Percentiles rank a stretch among this genome's conserved stretches.
phyloP scores from a whole-genome alignment of 2,329 filamentous ascomycete genomes.

The Ophiostoma tasmaniense region DNA sequence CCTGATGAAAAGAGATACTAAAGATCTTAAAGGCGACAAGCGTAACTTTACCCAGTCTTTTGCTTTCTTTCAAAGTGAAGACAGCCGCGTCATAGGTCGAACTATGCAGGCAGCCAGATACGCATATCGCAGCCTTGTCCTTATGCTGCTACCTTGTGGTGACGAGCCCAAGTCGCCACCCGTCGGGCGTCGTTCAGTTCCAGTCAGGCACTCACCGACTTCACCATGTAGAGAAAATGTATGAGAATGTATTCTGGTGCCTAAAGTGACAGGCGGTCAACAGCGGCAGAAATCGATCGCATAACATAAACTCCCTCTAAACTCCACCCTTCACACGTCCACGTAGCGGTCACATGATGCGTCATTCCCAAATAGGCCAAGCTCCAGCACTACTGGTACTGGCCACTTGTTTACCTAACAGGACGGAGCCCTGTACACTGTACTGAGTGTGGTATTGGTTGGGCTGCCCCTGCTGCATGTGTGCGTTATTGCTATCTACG shows the following conservation, averaged over 20 bases:
- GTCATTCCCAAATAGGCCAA: constrained; percentile 12
- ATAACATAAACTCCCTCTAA: not conserved
- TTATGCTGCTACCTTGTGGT: not conserved
- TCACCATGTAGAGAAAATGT: not conserved
- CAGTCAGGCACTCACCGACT: constrained; percentile 1
- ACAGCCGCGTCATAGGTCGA: not conserved
- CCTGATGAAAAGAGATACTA: no score
- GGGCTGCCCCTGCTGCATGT: constrained; percentile 5
- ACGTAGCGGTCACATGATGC: constrained; percentile 18
- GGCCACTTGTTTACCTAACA: constrained; percentile 3
- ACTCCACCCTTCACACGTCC: not conserved
- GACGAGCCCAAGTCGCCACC: not conserved
- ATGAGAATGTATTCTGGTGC: not conserved
- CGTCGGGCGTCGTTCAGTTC: not conserved
- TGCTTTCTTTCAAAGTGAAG: not conserved
- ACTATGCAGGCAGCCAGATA: not conserved
- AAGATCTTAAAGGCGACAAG: no score
- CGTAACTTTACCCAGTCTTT: no score
- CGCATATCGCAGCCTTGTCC: not conserved
- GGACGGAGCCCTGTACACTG: not conserved
- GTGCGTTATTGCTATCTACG: constrained; percentile 5
- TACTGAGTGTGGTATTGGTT: not conserved
- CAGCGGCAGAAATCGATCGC: constrained; percentile 1
- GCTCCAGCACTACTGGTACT: not conserved
- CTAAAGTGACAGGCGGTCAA: constrained; percentile 8